Base-by-base conservation (phyloP, 2,329 filamentous ascomycete genomes). In the Clonostachys chloroleuca region DNA sequence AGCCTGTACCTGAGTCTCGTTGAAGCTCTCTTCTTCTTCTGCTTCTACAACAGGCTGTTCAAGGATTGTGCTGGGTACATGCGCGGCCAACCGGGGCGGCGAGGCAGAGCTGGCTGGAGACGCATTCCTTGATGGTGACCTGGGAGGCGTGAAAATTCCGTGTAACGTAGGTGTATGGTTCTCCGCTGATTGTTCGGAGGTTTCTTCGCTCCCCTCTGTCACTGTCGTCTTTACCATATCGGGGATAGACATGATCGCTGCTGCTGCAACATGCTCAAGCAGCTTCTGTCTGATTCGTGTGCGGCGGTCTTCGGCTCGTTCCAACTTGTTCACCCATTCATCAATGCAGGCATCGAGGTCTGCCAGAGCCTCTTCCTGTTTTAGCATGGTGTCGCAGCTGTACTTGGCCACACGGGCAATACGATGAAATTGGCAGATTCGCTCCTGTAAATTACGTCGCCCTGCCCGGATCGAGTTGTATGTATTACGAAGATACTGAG, bases 301-400 rank as follows among this genome's bases (percentile, higher is more conserved):
- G 39, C 87, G 82, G 58, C 88, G 77, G 60, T 91, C 89, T 64
- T 92, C 88, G 10, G 87, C 86, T 52, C 86, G 79, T 59, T 92
- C 88, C n/a, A 92, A 77, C 68, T 92, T 92, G 55, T 69, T 74
- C 43, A 88, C 82, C 84, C 88, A 92, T 60, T 90, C 86, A 57
- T 92, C 88, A 52, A 92, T 92, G 4, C 84, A 87, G 14, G 77
- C 70, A 59, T 92, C 87, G 7, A 92, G 77, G 62, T 91, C 87
- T 2, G 83, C 81, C 12, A 92, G 73, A 2, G 86, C 86, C 64
- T 92, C 87, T 63, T 92, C 87, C 61, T 92, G 87, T 68, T 86
- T 88, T 40, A 92, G 73, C 62, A 92, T 81, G 17, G 83, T 83
- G 51, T 91, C 86, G 52, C 84, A 78, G 53, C 83, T 89, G 62